phyloP scores from a whole-genome alignment of 2,329 filamentous ascomycete species.

The Venturia nashicola region DNA sequence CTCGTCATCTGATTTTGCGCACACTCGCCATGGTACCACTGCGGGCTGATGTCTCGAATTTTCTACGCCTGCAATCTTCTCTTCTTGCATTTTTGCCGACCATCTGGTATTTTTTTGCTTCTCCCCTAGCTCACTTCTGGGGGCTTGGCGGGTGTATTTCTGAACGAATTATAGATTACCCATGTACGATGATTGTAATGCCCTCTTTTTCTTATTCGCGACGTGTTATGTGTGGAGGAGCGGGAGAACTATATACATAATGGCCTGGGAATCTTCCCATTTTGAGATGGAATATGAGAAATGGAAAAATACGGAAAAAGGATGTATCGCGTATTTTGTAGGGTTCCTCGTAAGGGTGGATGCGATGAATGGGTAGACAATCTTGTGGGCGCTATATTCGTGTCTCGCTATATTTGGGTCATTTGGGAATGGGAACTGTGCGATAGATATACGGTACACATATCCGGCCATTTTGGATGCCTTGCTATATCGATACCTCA shows the following conservation, averaged over 20 bases:
- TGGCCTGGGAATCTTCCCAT: not conserved
- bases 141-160: not conserved
- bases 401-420: not conserved
- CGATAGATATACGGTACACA: not conserved
- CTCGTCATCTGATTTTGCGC: not conserved
- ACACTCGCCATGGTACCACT: not conserved
- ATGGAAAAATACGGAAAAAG: not conserved
- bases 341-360: not conserved
- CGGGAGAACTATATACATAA: not conserved
- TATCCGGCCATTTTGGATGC: not conserved
- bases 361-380: not conserved
- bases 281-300: not conserved
- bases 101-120: not conserved
- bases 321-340: not conserved
- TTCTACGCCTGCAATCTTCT: not conserved
- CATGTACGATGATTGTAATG: not conserved
- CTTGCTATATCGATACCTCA: not conserved
- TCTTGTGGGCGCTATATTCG: not conserved
- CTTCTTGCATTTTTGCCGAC: not conserved
- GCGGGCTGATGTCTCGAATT: not conserved
- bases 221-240: not conserved
- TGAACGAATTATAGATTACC: not conserved
- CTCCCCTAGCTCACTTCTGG: not conserved
- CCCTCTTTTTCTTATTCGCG: slow-evolving; percentile 2
- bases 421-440: not conserved